Evolutionary conservation across 805 yeast species (phyloP).

Genomic region (Metschnikowia colocasiae): DNA sequence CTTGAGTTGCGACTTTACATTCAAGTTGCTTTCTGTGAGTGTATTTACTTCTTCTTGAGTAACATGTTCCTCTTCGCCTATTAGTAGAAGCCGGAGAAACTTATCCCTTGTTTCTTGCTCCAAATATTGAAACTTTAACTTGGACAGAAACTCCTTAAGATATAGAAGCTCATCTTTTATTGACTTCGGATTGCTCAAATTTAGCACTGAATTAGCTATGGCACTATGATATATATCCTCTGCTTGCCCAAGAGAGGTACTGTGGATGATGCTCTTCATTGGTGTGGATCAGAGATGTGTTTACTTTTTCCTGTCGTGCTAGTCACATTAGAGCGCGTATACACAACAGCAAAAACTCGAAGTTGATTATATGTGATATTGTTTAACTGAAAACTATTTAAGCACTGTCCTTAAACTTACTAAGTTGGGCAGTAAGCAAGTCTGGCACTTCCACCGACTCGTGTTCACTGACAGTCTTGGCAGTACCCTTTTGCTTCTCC

Average conservation of each 20-base stretch:
- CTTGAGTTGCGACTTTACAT: constrained; percentile 24
- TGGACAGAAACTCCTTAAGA: constrained; percentile 44
- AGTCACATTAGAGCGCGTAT: not conserved
- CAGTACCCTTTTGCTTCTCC: constrained; percentile 12
- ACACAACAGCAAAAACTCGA: not conserved
- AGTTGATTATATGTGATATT: not conserved
- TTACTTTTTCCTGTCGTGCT: not conserved
- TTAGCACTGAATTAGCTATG: constrained; percentile 7
- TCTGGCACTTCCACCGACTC: constrained; percentile 52
- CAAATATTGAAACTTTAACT: constrained; percentile 59
- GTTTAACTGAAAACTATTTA: not conserved
- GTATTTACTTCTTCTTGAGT: constrained; percentile 33
- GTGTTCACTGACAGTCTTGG: constrained; percentile 30
- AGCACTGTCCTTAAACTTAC: constrained; percentile 29
- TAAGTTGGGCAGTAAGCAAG: constrained; percentile 41
- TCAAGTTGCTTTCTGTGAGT: constrained; percentile 21
- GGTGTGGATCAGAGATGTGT: not conserved
- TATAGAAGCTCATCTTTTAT: constrained; percentile 29
- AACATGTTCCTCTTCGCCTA: constrained; percentile 26
- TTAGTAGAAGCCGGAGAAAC: constrained; percentile 51
- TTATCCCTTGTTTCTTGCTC: constrained; percentile 72
- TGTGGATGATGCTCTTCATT: constrained; percentile 1
- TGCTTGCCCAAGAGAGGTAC: constrained; percentile 11
- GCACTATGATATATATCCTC: constrained; percentile 9
- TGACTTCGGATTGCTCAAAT: constrained; percentile 10